Evolutionary conservation across 306 rosid species (phyloP).

Genomic region (Rosa chinensis): DNA sequence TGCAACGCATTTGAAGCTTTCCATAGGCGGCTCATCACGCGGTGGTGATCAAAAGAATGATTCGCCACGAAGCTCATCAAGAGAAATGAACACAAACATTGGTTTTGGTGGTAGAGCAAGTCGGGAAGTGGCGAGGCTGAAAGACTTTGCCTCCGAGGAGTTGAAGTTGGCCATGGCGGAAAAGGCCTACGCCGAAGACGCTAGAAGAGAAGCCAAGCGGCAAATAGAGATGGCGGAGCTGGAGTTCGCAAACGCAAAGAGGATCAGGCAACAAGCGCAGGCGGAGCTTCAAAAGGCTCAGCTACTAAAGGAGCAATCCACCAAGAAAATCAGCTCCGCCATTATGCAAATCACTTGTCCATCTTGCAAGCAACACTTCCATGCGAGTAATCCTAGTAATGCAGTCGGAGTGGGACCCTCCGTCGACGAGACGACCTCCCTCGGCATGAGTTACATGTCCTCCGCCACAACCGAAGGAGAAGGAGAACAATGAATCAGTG

Average conservation of each 20-base stretch:
- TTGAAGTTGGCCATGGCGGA: constrained; percentile 68
- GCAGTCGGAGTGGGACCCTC: constrained; percentile 29
- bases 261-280: constrained; percentile 77
- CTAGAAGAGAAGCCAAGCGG: constrained; percentile 72
- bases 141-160: constrained; percentile 46
- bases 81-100: constrained; percentile 7
- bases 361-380: constrained; percentile 73
- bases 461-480: constrained; percentile 83
- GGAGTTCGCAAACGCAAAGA: constrained; percentile 80
- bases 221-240: constrained; percentile 73
- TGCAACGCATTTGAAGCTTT: constrained; percentile 68
- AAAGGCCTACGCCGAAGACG: constrained; percentile 75
- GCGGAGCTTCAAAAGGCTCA: constrained; percentile 70
- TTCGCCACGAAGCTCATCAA: not conserved
- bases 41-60: not conserved
- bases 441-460: constrained; percentile 79
- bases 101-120: constrained; percentile 18
- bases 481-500: constrained; percentile 32
- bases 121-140: constrained; percentile 42
- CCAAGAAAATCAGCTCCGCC: constrained; percentile 62
- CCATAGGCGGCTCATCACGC: constrained; percentile 54
- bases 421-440: constrained; percentile 67
- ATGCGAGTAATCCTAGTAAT: not conserved
- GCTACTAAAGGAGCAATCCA: constrained; percentile 72
- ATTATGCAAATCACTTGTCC: constrained; percentile 83